A percentile compares a stretch with the other conserved stretches of the same genome.
Evolutionary conservation across 2,329 filamentous ascomycete species (phyloP).

Genomic region (Ceratocystis diversiconidia): DNA sequence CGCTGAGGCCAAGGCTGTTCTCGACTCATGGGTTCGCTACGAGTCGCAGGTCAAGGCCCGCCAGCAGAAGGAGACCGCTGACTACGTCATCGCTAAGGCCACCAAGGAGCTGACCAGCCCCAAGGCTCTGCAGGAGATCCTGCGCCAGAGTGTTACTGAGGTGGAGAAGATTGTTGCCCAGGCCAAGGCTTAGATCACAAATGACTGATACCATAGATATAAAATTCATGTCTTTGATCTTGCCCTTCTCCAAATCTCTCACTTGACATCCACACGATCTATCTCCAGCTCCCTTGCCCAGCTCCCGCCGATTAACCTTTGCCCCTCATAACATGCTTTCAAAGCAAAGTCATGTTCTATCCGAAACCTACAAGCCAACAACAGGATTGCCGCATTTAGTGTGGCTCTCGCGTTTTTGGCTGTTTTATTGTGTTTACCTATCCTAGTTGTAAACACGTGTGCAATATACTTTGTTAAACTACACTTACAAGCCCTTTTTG

Average conservation of each 20-base stretch:
- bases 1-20: constrained; percentile 81
- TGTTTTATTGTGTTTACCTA: constrained; percentile 37
- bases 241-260: background rate
- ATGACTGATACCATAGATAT: background rate
- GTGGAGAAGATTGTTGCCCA: constrained; percentile 60
- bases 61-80: constrained; percentile 91
- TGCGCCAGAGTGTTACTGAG: constrained; percentile 90
- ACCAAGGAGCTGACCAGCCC: constrained; percentile 98
- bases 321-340: background rate
- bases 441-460: constrained; percentile 36
- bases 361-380: background rate
- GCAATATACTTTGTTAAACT: constrained; percentile 15
- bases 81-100: constrained; percentile 90
- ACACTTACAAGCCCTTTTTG: background rate
- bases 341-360: background rate
- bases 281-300: background rate
- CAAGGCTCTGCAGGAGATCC: constrained; percentile 91
- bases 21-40: constrained; percentile 98
- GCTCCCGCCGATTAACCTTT: background rate
- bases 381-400: background rate
- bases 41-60: constrained; percentile 97
- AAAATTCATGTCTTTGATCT: background rate
- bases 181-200: constrained; percentile 19
- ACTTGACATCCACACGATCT: background rate
- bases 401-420: constrained; percentile 19